Evolutionary conservation across 371 early-diverging fungal species (phyloP), one percentile per base, ranked within the genome.

Genomic region (Rozella allomycis): DNA sequence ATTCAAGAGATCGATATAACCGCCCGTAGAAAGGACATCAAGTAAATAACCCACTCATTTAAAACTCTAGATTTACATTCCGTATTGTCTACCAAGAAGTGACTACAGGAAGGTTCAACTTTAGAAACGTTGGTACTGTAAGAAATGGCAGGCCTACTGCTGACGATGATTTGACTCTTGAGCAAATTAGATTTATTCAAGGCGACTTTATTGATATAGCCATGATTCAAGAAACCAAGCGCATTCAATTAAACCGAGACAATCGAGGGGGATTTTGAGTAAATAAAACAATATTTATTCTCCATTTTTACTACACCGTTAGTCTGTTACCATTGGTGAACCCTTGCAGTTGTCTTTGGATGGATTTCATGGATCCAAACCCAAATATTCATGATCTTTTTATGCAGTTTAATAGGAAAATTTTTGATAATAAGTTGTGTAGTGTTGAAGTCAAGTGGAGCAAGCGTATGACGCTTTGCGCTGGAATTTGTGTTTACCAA

Each of bases 201-300:
- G 76, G 76, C 3, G 76, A 75, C 37, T 65, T 54, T 40, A 33
- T 70, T 29, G 66, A 64, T 38, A 58, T 70, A 9, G 64, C 66
- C 0, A 46, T 70, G n/a, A n/a, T n/a, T n/a, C n/a, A n/a, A n/a
- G n/a, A n/a, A n/a, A n/a, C n/a, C n/a, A n/a, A n/a, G n/a, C n/a
- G n/a, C n/a, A n/a, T n/a, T n/a, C n/a, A n/a, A n/a, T n/a, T n/a
- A n/a, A n/a, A n/a, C n/a, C n/a, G n/a, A n/a, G n/a, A n/a, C n/a
- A n/a, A n/a, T n/a, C n/a, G n/a, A n/a, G n/a, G n/a, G n/a, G n/a
- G n/a, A n/a, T n/a, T n/a, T n/a, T n/a, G n/a, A n/a, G n/a, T n/a
- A n/a, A n/a, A n/a, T n/a, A n/a, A n/a, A n/a, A n/a, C n/a, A n/a
- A n/a, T n/a, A n/a, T n/a, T n/a, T n/a, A n/a, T n/a, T n/a, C n/a